Conservation (phyloP, 148 eudicot species). For the Rhododendron mucronatum region DNA sequence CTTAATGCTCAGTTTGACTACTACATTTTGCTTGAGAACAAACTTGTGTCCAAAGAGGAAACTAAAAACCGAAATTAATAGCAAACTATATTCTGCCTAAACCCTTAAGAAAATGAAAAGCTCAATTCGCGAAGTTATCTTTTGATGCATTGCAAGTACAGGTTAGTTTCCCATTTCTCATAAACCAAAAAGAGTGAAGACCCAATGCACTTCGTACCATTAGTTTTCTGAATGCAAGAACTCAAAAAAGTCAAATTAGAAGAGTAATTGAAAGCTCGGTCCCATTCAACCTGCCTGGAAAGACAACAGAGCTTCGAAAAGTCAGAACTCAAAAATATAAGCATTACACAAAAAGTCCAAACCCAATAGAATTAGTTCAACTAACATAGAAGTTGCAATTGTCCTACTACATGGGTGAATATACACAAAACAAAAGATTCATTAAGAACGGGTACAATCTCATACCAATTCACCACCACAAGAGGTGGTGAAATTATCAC, state of each 20-base stretch:
- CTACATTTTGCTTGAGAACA: neutral
- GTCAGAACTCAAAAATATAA: neutral
- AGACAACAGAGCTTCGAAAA: conserved; percentile 2
- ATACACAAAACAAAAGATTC: neutral
- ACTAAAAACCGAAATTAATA: neutral
- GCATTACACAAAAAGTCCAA: neutral
- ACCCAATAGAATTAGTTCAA: neutral
- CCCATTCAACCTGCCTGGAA: conserved; percentile 50
- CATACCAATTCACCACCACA: neutral
- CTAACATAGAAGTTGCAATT: neutral
- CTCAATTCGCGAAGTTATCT: neutral
- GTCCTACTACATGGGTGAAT: neutral
- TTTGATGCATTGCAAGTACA: neutral
- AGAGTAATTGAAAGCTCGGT: conserved; percentile 49
- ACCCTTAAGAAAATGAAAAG: neutral
- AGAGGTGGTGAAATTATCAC: neutral
- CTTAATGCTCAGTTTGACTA: neutral
- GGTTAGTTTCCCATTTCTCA: neutral
- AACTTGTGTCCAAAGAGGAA: neutral
- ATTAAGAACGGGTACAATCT: neutral
- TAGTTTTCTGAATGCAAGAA: conserved; percentile 38
- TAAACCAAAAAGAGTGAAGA: neutral
- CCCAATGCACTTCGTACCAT: conserved; percentile 24
- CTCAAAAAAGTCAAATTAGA: conserved; percentile 42
- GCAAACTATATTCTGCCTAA: neutral